Conservation (phyloP, 768 basidiomycete species). For the Leccinum disarticulatum region DNA sequence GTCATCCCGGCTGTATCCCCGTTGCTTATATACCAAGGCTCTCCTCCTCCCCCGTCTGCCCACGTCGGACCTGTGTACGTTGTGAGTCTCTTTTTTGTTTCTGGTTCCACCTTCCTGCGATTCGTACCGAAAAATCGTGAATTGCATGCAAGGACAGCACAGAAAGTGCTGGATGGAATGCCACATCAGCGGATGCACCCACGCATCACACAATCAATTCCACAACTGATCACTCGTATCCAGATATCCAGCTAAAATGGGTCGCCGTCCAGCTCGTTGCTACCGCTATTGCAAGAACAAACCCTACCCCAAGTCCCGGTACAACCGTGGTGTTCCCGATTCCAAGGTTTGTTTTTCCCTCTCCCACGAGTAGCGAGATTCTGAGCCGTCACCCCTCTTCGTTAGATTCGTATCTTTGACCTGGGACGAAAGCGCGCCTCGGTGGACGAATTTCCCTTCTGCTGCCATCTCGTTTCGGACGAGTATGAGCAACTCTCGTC, state of each 20-base stretch:
- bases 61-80: not conserved
- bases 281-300: conserved; percentile 99
- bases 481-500: conserved; percentile 97
- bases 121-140: not conserved
- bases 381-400: not conserved
- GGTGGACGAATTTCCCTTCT: conserved; percentile 98
- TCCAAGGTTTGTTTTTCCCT: conserved; percentile 56
- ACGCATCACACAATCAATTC: not conserved
- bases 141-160: not conserved
- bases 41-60: not conserved
- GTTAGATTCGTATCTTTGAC: conserved; percentile 93
- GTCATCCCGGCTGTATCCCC: not conserved
- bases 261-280: conserved; percentile 96
- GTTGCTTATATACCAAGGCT: not conserved
- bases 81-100: not conserved
- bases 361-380: not conserved
- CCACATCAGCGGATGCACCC: not conserved
- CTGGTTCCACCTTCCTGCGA: not conserved
- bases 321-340: conserved; percentile 99
- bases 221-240: conserved; percentile 6
- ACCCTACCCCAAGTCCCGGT: conserved; percentile 93
- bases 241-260: conserved; percentile 53
- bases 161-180: not conserved
- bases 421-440: conserved; percentile 93
- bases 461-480: conserved; percentile 93